Percentiles rank a stretch among this genome's conserved stretches.
Evolutionary conservation across 1,284 basidiomycete species (phyloP).

Genomic region (Malassezia sp.): DNA sequence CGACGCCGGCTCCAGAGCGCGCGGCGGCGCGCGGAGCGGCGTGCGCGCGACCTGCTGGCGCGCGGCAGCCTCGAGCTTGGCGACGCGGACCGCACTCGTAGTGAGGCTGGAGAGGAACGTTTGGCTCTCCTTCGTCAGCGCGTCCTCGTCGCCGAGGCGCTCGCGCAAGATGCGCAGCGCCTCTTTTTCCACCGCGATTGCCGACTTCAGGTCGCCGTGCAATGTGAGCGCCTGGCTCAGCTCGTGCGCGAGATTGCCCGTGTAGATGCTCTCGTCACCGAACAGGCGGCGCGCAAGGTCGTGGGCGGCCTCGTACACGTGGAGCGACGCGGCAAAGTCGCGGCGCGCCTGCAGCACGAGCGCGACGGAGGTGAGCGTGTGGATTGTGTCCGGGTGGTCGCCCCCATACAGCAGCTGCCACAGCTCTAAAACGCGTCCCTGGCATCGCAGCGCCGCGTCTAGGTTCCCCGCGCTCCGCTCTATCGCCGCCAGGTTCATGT

Average conservation of each 20-base stretch:
- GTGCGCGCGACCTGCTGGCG: conserved; percentile 11
- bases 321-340: conserved; percentile 27
- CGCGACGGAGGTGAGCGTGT: conserved; percentile 48
- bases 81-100: conserved; percentile 35
- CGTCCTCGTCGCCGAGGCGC: conserved; percentile 41
- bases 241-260: conserved; percentile 42
- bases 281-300: conserved; percentile 31
- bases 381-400: conserved; percentile 51
- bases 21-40: not conserved
- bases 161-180: conserved; percentile 38
- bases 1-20: no score
- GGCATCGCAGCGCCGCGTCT: conserved; percentile 49
- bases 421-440: conserved; percentile 51
- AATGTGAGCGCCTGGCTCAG: conserved; percentile 42
- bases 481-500: conserved; percentile 54
- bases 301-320: conserved; percentile 33
- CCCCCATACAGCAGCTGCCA: conserved; percentile 53
- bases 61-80: conserved; percentile 35
- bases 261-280: conserved; percentile 40
- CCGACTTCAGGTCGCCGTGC: conserved; percentile 37
- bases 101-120: conserved; percentile 38
- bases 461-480: conserved; percentile 49
- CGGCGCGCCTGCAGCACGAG: conserved; percentile 35
- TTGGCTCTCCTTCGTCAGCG: conserved; percentile 40
- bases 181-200: conserved; percentile 39